These are phyloP conservation scores for Nicotiana paniculata DNA, from an alignment of 257 asterid species.

Conservation along the genomic window DNA sequence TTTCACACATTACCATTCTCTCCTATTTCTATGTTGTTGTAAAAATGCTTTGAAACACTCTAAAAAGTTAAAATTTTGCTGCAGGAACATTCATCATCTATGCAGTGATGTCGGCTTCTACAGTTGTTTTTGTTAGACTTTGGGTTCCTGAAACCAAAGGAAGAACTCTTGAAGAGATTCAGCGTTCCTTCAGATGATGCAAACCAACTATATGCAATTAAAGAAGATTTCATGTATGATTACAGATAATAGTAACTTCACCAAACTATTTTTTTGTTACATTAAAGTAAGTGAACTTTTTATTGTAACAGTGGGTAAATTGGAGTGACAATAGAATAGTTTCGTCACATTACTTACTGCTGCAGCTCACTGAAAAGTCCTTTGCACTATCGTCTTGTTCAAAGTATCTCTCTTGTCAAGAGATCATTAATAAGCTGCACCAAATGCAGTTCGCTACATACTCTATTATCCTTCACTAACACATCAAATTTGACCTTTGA, in stretches of 20 bases:
- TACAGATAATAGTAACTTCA: neutral
- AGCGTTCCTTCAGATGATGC: constrained; percentile 43
- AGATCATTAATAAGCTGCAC: neutral
- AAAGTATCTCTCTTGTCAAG: no score
- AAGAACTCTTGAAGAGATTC: constrained; percentile 75
- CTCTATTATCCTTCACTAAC: neutral
- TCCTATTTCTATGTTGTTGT: constrained; percentile 5
- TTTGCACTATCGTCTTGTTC: neutral
- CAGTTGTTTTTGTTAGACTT: constrained; percentile 41
- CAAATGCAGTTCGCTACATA: neutral
- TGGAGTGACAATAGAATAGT: neutral
- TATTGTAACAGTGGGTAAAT: no score
- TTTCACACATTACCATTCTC: constrained; percentile 26
- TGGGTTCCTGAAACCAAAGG: constrained; percentile 94
- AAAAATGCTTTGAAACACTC: neutral
- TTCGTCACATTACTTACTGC: neutral
- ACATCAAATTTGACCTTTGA: neutral
- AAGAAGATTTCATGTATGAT: neutral
- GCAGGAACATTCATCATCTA: constrained; percentile 73
- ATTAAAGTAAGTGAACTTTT: neutral
- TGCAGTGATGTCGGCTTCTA: constrained; percentile 45
- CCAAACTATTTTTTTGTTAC: neutral
- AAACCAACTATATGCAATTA: neutral
- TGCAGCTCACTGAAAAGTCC: neutral
- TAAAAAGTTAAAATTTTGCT: neutral